A percentile compares a stretch with the other conserved stretches of the same genome.
Evolutionary conservation across 305 asterid genomes (phyloP).

Genomic region (Solanum hybrid): DNA sequence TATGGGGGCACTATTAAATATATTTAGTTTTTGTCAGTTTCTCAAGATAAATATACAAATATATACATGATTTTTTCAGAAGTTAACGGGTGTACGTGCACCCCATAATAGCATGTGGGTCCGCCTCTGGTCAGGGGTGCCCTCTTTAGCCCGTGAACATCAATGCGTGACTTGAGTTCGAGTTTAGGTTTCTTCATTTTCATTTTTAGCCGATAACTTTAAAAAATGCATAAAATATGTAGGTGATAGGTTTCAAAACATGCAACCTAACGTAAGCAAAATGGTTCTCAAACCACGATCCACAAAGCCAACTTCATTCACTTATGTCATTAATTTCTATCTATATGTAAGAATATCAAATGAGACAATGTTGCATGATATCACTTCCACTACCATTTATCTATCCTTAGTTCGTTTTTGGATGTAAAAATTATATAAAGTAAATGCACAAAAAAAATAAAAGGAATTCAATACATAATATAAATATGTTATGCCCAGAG

Average conservation of each 20-base stretch:
- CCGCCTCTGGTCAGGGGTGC: not conserved
- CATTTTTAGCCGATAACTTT: not conserved
- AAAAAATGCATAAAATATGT: not conserved
- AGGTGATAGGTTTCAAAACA: not conserved
- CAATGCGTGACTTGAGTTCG: not conserved
- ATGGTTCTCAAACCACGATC: not conserved
- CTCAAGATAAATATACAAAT: not conserved
- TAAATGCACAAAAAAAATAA: not conserved
- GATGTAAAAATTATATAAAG: not conserved
- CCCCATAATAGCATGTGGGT: not conserved
- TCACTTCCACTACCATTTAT: not conserved
- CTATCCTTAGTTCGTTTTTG: not conserved
- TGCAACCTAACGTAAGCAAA: not conserved
- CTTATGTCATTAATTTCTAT: not conserved
- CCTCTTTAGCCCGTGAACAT: not conserved
- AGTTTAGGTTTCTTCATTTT: not conserved
- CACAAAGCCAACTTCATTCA: not conserved
- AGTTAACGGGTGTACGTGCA: not conserved
- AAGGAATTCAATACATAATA: not conserved
- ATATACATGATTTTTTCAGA: not conserved
- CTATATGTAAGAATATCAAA: not conserved
- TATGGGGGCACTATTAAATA: not conserved
- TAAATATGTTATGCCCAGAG: not conserved
- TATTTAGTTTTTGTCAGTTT: not conserved
- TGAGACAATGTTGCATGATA: not conserved